Evolutionary conservation across 495 filamentous ascomycete genomes (phyloP).

Genomic region (Hypomontagnella submonticulosa): DNA sequence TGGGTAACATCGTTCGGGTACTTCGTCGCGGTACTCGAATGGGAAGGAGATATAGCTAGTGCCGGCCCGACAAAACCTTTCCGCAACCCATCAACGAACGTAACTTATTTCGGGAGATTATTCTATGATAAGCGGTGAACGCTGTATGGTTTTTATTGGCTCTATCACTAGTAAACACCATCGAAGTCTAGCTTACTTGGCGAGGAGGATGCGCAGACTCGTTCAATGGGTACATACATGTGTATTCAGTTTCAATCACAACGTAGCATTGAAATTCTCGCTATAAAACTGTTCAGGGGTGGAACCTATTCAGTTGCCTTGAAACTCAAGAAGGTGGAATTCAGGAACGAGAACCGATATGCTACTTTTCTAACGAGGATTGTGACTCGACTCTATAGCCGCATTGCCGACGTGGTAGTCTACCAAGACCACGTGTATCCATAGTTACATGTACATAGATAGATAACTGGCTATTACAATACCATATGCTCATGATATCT

Average conservation of each 20-base stretch:
- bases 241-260: not conserved
- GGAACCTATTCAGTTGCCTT: no score
- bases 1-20: slow-evolving; percentile 4
- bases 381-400: no score
- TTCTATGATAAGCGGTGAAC: not conserved
- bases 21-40: not conserved
- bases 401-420: no score
- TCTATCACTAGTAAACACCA: not conserved
- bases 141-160: not conserved
- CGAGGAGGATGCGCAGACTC: not conserved
- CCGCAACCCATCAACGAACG: not conserved
- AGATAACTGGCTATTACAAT: no score
- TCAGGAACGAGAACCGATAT: no score
- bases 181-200: not conserved
- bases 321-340: no score
- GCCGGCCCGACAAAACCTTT: slow-evolving; percentile 3
- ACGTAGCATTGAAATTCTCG: not conserved
- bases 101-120: slow-evolving; percentile 10
- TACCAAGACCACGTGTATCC: no score
- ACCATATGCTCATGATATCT: no score
- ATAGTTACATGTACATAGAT: no score
- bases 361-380: no score
- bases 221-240: not conserved
- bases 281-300: slow-evolving; percentile 2
- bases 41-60: slow-evolving; percentile 9